Evolutionary conservation across 108 stramenopile genomes (phyloP), one percentile per base, ranked within the genome.

Genomic region (Craspedostauros australis): DNA sequence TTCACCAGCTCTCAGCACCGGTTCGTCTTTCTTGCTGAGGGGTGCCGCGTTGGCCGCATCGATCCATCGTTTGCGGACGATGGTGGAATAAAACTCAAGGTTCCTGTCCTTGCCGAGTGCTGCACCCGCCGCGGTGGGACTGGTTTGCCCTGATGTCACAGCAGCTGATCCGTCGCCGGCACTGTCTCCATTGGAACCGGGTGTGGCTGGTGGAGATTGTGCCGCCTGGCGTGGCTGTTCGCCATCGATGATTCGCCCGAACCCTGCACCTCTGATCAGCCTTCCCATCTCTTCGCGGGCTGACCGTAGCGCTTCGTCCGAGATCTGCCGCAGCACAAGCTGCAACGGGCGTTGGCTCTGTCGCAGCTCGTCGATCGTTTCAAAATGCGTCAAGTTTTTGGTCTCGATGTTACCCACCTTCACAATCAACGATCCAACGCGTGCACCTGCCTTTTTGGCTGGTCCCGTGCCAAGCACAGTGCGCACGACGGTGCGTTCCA

Each of bases 261-360:
- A 79, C 3, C 78, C 78, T 24, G 50, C 78, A n/a, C 80, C 88
- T 30, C 79, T 69, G 39, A 90, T 82, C 46, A 90, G 49, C n/a
- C 88, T 60, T 32, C 88, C 85, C 89, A 91, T 91, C 54, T 87
- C 89, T 62, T 87, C 89, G 15, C 89, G 48, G 12, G 85, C 89
- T 22, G 62, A 65, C 21, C 79, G 63, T 37, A 91, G 49, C 2
- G 82, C 66, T 36, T 82, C 83, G 16, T 75, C 70, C 31, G 70
- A 46, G 28, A 91, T 73, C 42, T 70, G 76, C 2, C 85, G 65
- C 34, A 93, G 64, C 8, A 83, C 78, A 18, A 93, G 62, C 36
- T 76, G 76, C 22, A 93, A 61, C 5, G 91, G 91, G 6, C 91
- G 72, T 50, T 84, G 74, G 50, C 80, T 82, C 54, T 84, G 84